Percentiles rank a stretch among this genome's conserved stretches.
phyloP scores from a whole-genome alignment of 2,329 filamentous ascomycete genomes.

The Trichoderma sp. region DNA sequence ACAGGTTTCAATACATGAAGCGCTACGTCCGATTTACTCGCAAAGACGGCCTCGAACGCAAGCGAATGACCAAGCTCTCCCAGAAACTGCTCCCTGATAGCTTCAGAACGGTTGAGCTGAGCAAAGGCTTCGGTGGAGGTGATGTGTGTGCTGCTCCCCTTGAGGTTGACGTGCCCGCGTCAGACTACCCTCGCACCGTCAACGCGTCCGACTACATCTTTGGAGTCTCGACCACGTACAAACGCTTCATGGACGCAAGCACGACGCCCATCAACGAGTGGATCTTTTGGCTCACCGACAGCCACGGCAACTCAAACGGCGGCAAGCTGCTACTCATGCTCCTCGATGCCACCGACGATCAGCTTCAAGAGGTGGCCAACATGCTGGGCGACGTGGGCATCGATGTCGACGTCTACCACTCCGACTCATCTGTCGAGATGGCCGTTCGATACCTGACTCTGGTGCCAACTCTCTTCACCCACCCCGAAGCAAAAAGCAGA shows the following conservation, averaged over 20 bases:
- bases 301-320: conserved; percentile 54
- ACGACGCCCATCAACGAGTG: conserved; percentile 57
- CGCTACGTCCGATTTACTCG: conserved; percentile 54
- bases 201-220: conserved; percentile 59
- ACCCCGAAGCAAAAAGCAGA: conserved; percentile 46
- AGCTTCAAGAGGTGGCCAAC: conserved; percentile 50
- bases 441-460: conserved; percentile 57
- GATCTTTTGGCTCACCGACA: conserved; percentile 60
- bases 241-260: conserved; percentile 50
- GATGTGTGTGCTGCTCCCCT: conserved; percentile 50
- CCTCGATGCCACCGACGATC: conserved; percentile 50
- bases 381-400: conserved; percentile 50
- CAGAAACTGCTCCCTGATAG: conserved; percentile 48
- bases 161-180: conserved; percentile 50
- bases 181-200: conserved; percentile 48
- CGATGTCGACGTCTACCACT: conserved; percentile 56
- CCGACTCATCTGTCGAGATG: conserved; percentile 54
- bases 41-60: conserved; percentile 46
- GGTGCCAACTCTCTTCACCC: conserved; percentile 53
- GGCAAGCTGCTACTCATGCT: conserved; percentile 56
- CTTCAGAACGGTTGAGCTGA: conserved; percentile 49
- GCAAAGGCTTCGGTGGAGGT: conserved; percentile 38
- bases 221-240: conserved; percentile 58
- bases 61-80: conserved; percentile 50
- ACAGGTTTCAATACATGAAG: conserved; percentile 55